phyloP scores from a whole-genome alignment of 192 early-diverging fungal genomes.

The Backusella parvicylindrica region DNA sequence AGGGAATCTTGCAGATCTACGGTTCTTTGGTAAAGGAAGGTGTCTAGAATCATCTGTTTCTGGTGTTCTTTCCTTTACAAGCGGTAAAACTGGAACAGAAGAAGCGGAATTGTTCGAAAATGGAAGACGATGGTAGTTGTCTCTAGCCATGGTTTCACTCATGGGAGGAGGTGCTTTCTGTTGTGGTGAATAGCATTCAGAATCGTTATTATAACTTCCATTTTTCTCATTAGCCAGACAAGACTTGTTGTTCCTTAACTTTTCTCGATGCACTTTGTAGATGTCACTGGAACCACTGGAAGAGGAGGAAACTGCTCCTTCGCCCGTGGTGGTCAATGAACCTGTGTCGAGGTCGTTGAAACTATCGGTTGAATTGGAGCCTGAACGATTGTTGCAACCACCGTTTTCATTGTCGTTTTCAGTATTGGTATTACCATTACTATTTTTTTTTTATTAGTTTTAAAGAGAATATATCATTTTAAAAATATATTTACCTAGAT shows the following conservation, averaged over 20 bases:
- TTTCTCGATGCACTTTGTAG: not conserved
- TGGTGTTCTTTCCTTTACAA: not conserved
- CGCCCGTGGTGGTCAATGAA: not conserved
- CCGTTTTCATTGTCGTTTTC: not conserved
- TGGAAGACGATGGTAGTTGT: not conserved
- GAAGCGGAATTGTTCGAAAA: not conserved
- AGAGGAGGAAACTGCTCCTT: not conserved
- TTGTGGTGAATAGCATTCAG: not conserved
- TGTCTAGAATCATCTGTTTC: not conserved
- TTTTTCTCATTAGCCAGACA: not conserved
- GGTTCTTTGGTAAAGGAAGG: not conserved
- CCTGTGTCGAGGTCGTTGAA: not conserved
- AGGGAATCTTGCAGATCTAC: not conserved
- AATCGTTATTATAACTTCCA: not conserved
- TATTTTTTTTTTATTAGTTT: not conserved
- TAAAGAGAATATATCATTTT: not conserved
- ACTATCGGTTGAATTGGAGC: not conserved
- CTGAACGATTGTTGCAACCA: not conserved
- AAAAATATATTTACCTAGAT: slow-evolving; percentile 4
- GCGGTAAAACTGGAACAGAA: not conserved
- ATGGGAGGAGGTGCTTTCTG: slow-evolving; percentile 4
- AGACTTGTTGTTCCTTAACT: not conserved
- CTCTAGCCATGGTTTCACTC: not conserved
- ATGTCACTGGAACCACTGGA: slow-evolving; percentile 7
- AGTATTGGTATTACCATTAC: not conserved